A percentile compares a stretch with the other conserved stretches of the same genome.
Conservation (phyloP, 106 monocot genomes). For the Gastrodia elata region DNA sequence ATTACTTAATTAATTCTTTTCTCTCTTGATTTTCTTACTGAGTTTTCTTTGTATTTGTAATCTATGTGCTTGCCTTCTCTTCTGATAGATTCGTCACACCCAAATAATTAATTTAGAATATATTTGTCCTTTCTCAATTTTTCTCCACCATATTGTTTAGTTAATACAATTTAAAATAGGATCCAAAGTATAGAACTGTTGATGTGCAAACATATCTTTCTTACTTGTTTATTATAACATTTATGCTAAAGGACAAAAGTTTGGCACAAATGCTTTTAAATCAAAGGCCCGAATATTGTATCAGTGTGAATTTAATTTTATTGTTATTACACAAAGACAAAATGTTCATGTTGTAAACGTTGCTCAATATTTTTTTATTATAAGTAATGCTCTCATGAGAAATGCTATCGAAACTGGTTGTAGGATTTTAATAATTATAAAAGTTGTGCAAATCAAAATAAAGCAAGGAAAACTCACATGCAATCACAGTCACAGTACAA, state of each 20-base stretch:
- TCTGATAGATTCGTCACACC: too few species aligned
- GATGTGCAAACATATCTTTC: neutral
- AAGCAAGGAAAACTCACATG: too few species aligned
- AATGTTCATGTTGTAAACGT: neutral
- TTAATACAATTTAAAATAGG: neutral
- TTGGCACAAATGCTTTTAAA: conserved; percentile 1
- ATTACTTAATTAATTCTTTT: too few species aligned
- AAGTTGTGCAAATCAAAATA: too few species aligned
- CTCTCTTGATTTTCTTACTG: too few species aligned
- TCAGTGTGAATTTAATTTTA: neutral
- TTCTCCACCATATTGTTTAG: neutral
- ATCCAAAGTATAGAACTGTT: neutral
- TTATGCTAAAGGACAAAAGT: neutral
- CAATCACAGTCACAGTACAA: too few species aligned
- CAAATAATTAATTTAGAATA: too few species aligned
- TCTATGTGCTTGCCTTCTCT: too few species aligned
- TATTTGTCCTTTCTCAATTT: too few species aligned
- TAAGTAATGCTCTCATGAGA: neutral
- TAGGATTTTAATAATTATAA: too few species aligned
- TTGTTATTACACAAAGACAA: neutral
- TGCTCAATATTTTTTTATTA: neutral
- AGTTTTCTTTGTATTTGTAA: too few species aligned
- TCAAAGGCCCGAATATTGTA: neutral
- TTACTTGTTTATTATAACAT: neutral
- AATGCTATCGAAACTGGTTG: too few species aligned